phyloP scores from a whole-genome alignment of 1,284 basidiomycete genomes.

The Naganishia sp. region DNA sequence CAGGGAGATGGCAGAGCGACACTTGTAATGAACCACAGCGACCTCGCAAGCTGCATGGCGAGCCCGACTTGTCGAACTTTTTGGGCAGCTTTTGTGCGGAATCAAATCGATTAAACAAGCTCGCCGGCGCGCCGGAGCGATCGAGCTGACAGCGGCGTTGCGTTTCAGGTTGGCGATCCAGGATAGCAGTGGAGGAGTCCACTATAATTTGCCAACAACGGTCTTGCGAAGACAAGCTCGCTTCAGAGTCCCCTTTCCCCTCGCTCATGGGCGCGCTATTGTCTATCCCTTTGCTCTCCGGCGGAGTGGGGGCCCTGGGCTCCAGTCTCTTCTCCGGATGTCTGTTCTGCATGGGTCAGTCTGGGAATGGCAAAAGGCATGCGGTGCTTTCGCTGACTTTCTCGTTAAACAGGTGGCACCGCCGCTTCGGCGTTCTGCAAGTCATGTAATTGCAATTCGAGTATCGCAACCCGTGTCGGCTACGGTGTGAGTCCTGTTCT shows the following conservation, averaged over 20 bases:
- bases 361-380: slow-evolving; percentile 1
- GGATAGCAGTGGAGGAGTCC: no score
- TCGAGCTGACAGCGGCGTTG: not conserved
- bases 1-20: not conserved
- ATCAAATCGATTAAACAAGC: slow-evolving; percentile 1
- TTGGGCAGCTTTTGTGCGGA: slow-evolving; percentile 6
- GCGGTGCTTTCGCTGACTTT: no score
- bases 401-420: slow-evolving; percentile 42
- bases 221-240: no score
- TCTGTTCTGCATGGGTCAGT: slow-evolving; percentile 58
- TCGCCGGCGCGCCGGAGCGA: slow-evolving; percentile 8
- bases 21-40: no score
- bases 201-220: no score
- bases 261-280: slow-evolving; percentile 71
- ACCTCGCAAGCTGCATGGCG: no score
- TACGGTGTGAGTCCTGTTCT: slow-evolving; percentile 70
- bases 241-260: not conserved
- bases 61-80: slow-evolving; percentile 3
- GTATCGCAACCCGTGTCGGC: slow-evolving; percentile 94
- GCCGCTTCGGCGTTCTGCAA: slow-evolving; percentile 95
- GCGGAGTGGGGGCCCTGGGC: slow-evolving; percentile 71
- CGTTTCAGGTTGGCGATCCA: not conserved
- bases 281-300: slow-evolving; percentile 77
- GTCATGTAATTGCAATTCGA: slow-evolving; percentile 98
- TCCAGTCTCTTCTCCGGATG: slow-evolving; percentile 75